Evolutionary conservation across 176 grass and related monocot species (phyloP).

Genomic region (Tillandsia fasciculata): DNA sequence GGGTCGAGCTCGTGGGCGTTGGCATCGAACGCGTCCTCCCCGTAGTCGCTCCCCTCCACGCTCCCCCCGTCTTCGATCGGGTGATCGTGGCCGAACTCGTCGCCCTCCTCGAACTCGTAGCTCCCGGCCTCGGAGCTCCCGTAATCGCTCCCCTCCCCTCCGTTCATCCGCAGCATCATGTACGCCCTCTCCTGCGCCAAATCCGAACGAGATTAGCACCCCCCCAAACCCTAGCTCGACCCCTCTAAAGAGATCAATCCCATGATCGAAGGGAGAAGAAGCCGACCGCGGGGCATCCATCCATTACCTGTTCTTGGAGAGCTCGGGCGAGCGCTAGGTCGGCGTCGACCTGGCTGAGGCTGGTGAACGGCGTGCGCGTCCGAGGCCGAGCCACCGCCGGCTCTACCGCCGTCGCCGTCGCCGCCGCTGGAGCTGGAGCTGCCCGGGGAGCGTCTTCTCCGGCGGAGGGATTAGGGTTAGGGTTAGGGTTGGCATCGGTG

Average conservation of each 20-base stretch:
- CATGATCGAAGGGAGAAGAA: neutral
- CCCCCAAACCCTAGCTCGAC: neutral
- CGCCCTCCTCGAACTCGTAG: constrained; percentile 77
- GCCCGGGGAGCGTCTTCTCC: constrained; percentile 7
- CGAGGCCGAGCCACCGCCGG: neutral
- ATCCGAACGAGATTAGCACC: constrained; percentile 17
- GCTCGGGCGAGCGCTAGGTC: constrained; percentile 91
- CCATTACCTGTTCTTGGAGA: constrained; percentile 79
- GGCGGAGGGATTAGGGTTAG: constrained; percentile 18
- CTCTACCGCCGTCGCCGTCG: constrained; percentile 15
- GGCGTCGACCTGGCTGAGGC: constrained; percentile 89
- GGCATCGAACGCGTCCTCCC: constrained; percentile 49
- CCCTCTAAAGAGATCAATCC: neutral
- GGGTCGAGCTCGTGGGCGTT: constrained; percentile 42
- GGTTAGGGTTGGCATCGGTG: constrained; percentile 26
- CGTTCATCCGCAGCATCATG: constrained; percentile 78
- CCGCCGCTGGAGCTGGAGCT: constrained; percentile 21
- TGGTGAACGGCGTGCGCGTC: constrained; percentile 61
- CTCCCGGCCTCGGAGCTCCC: constrained; percentile 78
- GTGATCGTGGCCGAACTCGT: constrained; percentile 40
- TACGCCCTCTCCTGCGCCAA: constrained; percentile 83
- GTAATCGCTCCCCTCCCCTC: constrained; percentile 66
- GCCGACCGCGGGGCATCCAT: constrained; percentile 10
- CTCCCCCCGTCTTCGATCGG: constrained; percentile 33
- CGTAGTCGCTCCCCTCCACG: constrained; percentile 65